Base-by-base conservation (phyloP, 75 land plant genomes). In the Larix kaempferi region DNA sequence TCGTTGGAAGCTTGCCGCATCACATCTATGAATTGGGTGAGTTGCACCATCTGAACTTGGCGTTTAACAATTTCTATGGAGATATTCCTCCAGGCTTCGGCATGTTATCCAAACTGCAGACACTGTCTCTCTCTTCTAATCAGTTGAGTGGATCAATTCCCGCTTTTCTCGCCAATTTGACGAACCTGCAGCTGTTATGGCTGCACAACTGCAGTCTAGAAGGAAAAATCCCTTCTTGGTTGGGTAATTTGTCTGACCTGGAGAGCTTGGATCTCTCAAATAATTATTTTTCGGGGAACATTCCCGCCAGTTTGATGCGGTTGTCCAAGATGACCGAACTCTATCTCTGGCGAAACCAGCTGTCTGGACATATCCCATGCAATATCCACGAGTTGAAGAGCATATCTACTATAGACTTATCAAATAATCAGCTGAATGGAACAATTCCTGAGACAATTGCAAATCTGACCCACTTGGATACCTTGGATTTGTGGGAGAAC, bases 151-250 rank as follows among this genome's bases (percentile, higher is more conserved):
- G 71, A 6, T 6, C n/a, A 54, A 54, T 83, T 37, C 82, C 78
- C 15, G 27, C 22, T 7, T 52, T 62, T 49, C 39, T 83, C 13
- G 76, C 72, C 15, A 83, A 71, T 35, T 72, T 82, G 64, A 13
- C 26, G 13, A 37, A 54, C 15, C 84, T 93, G 56, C 62, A 39
- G 1, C 17, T 13, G 15, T 33, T 64, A 14, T 86, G 88, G 87
- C 80, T 91, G n/a, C 62, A 87, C 12, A 71, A 73, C 4, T 86
- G 88, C 71, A 82, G 79, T 57, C 67, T 93, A 54, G 79, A 75
- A 14, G 95, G 95, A 2, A 13, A 22, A 57, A 93, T 93, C 35
- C 95, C 95, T 23, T 81, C 75, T 56, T 76, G 84, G 6, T 57
- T 93, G 44, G 86, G 91, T 59, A 63, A 78, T 2, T 87, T 90